These are phyloP conservation scores for Phytopythium boreale DNA, from an alignment of 352 stramenopile species.

Conservation along the genomic window DNA sequence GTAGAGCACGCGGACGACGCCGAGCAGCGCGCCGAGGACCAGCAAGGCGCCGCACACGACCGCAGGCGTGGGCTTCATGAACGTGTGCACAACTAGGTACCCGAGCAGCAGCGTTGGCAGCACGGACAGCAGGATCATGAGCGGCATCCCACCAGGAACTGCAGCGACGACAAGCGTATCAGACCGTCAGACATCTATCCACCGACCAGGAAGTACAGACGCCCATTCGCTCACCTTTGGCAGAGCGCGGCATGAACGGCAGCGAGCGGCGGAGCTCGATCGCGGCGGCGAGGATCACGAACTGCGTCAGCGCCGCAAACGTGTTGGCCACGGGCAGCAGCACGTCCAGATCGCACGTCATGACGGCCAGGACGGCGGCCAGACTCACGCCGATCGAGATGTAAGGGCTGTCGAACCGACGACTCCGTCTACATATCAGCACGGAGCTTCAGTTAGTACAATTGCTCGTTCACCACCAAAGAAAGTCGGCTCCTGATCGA, in stretches of 20 bases:
- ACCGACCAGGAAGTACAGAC: background rate
- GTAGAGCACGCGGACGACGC: conserved; percentile 4
- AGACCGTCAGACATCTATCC: background rate
- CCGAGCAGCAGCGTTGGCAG: conserved; percentile 17
- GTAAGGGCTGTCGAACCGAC: conserved; percentile 21
- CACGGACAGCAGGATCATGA: conserved; percentile 19
- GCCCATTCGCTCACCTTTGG: conserved; percentile 13
- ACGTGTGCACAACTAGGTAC: conserved; percentile 16
- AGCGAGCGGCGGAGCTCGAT: conserved; percentile 70
- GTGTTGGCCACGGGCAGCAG: conserved; percentile 78
- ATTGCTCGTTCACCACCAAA: background rate
- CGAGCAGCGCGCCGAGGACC: conserved; percentile 9
- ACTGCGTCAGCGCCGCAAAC: conserved; percentile 65
- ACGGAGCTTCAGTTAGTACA: background rate
- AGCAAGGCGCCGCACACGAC: conserved; percentile 10
- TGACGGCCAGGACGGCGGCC: conserved; percentile 19
- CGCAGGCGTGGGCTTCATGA: conserved; percentile 9
- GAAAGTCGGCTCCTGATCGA: background rate
- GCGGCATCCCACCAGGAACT: conserved; percentile 23
- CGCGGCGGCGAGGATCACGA: conserved; percentile 85
- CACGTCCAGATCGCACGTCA: conserved; percentile 36
- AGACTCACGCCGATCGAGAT: conserved; percentile 26
- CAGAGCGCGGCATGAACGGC: conserved; percentile 53
- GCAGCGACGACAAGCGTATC: background rate
- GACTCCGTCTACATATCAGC: conserved; percentile 26